Conservation (phyloP, 345 rosid species). For the Brassica incana region DNA sequence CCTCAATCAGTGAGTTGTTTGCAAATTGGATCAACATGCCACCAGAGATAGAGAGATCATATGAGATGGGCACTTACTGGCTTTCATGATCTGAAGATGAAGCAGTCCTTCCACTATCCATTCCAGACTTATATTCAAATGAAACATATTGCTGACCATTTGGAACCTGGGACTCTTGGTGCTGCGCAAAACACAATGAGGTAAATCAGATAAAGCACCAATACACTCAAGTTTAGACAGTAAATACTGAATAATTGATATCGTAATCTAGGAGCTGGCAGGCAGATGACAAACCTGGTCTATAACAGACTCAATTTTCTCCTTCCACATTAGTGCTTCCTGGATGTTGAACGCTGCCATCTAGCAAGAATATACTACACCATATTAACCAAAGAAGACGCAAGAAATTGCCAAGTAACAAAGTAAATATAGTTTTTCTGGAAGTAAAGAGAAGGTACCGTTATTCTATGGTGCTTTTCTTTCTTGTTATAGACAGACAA, state of each 20-base stretch:
- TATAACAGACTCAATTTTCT: slow-evolving; percentile 60
- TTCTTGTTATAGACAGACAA: slow-evolving; percentile 89
- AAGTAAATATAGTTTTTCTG: not conserved
- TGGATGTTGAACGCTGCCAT: slow-evolving; percentile 99
- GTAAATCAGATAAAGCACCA: slow-evolving; percentile 22
- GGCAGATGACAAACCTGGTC: slow-evolving; percentile 56
- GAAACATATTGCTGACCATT: slow-evolving; percentile 84
- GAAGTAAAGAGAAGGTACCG: slow-evolving; percentile 51
- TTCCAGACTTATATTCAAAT: slow-evolving; percentile 94
- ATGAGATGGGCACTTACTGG: slow-evolving; percentile 73
- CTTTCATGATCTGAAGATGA: slow-evolving; percentile 97
- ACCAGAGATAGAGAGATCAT: not conserved
- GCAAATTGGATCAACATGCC: slow-evolving; percentile 3
- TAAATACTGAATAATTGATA: slow-evolving; percentile 8
- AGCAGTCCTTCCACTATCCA: slow-evolving; percentile 84
- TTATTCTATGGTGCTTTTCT: slow-evolving; percentile 82
- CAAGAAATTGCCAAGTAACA: slow-evolving; percentile 3
- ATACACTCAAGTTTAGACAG: slow-evolving; percentile 6
- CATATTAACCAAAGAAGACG: slow-evolving; percentile 29
- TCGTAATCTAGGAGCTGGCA: not conserved
- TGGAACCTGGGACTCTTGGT: slow-evolving; percentile 76
- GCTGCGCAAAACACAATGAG: slow-evolving; percentile 55
- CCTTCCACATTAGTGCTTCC: slow-evolving; percentile 92
- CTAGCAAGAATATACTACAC: slow-evolving; percentile 45
- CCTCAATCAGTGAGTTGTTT: slow-evolving; percentile 15